Percentiles rank a stretch among this genome's conserved stretches.
Evolutionary conservation across 495 filamentous ascomycete species (phyloP).

Genomic region (Tuber brumale): DNA sequence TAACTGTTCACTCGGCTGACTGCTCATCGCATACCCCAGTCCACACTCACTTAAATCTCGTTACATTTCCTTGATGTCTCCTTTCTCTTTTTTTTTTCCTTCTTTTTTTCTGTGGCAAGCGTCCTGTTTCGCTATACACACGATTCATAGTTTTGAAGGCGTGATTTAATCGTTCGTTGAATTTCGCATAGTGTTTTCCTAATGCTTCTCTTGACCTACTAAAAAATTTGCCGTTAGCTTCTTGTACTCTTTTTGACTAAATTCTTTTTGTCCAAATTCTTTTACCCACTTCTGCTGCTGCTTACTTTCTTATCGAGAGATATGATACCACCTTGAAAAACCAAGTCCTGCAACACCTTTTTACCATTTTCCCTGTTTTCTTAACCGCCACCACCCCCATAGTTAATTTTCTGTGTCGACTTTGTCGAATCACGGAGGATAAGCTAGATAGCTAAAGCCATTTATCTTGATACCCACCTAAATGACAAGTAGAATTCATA

Average conservation of each 20-base stretch:
- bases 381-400: background rate
- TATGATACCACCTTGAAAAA: background rate
- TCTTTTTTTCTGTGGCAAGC: background rate
- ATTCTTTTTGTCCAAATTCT: background rate
- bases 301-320: background rate
- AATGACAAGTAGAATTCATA: background rate
- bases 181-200: background rate
- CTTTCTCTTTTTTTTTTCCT: background rate
- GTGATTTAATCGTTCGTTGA: constrained; percentile 4
- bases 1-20: background rate
- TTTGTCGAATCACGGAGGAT: background rate
- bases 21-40: background rate
- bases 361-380: background rate
- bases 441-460: background rate
- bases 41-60: background rate
- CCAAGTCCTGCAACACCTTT: background rate
- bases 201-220: background rate
- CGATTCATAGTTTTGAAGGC: constrained; percentile 2
- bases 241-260: background rate
- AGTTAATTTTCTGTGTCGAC: constrained; percentile 4
- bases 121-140: background rate
- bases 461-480: background rate
- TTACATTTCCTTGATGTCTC: background rate
- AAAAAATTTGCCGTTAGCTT: background rate
- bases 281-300: background rate